Percentiles rank a stretch among this genome's conserved stretches.
Evolutionary conservation across 495 filamentous ascomycete species (phyloP).

Genomic region (Saxophila tyrrhenica): DNA sequence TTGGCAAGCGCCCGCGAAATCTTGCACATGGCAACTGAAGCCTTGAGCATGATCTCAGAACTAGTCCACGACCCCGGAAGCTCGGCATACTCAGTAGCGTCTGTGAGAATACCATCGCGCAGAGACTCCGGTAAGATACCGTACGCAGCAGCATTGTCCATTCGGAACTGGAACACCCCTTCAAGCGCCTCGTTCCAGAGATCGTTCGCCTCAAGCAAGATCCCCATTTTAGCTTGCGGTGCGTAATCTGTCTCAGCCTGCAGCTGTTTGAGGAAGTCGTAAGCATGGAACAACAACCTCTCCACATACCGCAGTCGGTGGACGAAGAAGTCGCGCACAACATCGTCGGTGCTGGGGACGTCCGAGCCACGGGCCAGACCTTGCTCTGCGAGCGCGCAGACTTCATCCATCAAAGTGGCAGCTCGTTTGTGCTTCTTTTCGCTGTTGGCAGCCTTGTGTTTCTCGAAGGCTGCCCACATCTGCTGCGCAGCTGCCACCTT

Average conservation of each 20-base stretch:
- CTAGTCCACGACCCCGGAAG: slow-evolving; percentile 78
- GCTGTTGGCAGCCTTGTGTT: slow-evolving; percentile 34
- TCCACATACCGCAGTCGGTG: slow-evolving; percentile 63
- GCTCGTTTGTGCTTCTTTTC: slow-evolving; percentile 30
- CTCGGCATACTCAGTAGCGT: slow-evolving; percentile 41
- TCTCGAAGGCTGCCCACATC: slow-evolving; percentile 68
- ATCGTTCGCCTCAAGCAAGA: slow-evolving; percentile 56
- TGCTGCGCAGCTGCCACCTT: slow-evolving; percentile 73
- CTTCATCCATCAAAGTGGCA: slow-evolving; percentile 41
- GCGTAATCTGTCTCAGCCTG: slow-evolving; percentile 39
- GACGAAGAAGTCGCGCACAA: slow-evolving; percentile 70
- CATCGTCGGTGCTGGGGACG: slow-evolving; percentile 54
- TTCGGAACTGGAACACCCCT: slow-evolving; percentile 63
- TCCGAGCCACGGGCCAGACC: slow-evolving; percentile 51
- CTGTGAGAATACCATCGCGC: slow-evolving; percentile 53
- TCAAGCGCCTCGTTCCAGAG: slow-evolving; percentile 60
- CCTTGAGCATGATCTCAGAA: slow-evolving; percentile 45
- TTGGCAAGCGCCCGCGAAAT: slow-evolving; percentile 24
- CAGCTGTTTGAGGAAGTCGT: slow-evolving; percentile 55
- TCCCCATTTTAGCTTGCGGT: slow-evolving; percentile 14
- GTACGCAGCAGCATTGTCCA: slow-evolving; percentile 53
- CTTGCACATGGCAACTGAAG: slow-evolving; percentile 43
- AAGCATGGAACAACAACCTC: slow-evolving; percentile 63
- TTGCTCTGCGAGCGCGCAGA: slow-evolving; percentile 61
- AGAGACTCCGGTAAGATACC: slow-evolving; percentile 54